A percentile compares a stretch with the other conserved stretches of the same genome.
These are phyloP conservation scores for Trametes coccinea DNA, from an alignment of 768 basidiomycete genomes.

Conservation along the genomic window DNA sequence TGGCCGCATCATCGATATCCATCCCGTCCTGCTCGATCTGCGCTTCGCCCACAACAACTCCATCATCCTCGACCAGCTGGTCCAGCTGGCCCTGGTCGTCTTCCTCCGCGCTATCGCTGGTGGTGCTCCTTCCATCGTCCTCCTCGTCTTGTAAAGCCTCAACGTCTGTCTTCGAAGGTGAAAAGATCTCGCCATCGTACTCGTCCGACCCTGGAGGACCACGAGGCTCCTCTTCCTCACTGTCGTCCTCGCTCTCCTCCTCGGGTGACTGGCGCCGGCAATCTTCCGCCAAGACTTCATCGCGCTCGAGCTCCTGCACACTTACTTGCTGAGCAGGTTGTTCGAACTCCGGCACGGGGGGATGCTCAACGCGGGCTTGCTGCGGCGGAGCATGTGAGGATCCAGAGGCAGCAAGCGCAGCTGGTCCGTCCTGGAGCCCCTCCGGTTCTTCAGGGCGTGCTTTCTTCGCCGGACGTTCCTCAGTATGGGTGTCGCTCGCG, in stretches of 20 bases:
- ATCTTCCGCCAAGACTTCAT: no score
- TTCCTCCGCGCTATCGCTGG: background rate
- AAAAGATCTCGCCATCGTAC: conserved; percentile 19
- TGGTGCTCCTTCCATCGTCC: background rate
- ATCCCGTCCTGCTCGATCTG: background rate
- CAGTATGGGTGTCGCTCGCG: background rate
- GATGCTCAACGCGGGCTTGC: no score
- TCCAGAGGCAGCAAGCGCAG: no score
- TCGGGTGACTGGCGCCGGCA: background rate
- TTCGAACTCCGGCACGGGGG: no score
- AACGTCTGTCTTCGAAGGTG: background rate
- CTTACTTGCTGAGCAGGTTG: no score
- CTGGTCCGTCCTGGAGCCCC: no score
- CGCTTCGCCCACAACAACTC: background rate
- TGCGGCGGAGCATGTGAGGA: no score
- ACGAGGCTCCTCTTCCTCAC: background rate
- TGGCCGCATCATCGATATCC: background rate
- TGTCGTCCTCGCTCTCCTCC: background rate
- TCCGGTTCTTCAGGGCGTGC: background rate
- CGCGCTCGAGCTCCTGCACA: background rate
- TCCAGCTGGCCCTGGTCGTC: background rate
- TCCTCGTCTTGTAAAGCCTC: background rate
- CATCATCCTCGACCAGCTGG: background rate
- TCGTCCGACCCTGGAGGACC: conserved; percentile 9
- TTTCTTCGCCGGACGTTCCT: conserved; percentile 12